Conservation (phyloP, 352 stramenopile genomes). For the Phytophthora hybrid region DNA sequence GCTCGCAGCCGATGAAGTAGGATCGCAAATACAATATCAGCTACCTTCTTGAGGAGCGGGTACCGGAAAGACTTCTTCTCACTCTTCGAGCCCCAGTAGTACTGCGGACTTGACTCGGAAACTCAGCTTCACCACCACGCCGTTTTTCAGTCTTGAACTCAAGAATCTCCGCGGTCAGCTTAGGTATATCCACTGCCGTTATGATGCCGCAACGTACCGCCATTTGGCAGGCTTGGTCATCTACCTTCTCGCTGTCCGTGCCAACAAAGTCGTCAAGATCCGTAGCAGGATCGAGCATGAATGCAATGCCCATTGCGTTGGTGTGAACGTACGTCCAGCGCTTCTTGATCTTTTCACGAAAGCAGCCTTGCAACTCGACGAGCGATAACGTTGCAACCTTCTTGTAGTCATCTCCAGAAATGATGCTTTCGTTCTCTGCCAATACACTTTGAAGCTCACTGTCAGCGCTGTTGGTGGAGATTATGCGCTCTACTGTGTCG, state of each 20-base stretch:
- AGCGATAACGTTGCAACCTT: background rate
- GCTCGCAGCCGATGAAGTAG: constrained; percentile 15
- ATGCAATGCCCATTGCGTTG: background rate
- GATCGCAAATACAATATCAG: background rate
- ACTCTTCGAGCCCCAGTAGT: constrained; percentile 1
- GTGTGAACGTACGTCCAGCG: background rate
- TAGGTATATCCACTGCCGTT: background rate
- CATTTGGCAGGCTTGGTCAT: constrained; percentile 1
- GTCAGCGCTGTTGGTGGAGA: background rate
- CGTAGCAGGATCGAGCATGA: background rate
- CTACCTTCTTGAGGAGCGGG: background rate
- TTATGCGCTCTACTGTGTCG: background rate
- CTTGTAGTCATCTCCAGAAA: background rate
- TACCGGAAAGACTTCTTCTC: background rate
- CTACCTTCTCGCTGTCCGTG: background rate
- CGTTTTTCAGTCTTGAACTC: constrained; percentile 4
- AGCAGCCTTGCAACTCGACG: background rate
- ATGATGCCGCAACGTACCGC: background rate
- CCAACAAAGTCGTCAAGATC: background rate
- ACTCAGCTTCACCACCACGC: background rate
- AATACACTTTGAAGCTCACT: background rate
- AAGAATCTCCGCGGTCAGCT: constrained; percentile 8
- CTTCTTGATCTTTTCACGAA: background rate
- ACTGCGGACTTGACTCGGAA: background rate
- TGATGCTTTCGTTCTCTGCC: background rate